Conservation (phyloP, 768 basidiomycete genomes). For the Lactarius hengduanensis region DNA sequence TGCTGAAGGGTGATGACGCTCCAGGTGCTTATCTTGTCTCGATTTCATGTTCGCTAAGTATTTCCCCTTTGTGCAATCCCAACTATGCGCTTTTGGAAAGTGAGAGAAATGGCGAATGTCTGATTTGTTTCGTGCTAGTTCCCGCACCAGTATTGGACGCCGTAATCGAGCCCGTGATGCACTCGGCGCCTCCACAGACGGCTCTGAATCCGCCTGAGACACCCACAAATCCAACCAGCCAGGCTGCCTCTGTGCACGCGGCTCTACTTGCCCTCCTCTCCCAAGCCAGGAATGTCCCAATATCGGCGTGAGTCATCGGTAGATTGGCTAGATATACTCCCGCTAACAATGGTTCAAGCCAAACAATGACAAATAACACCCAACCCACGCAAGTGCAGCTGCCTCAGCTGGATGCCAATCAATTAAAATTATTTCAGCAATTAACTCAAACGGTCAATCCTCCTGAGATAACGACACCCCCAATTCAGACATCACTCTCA, state of each 20-base stretch:
- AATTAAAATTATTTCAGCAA: constrained; percentile 74
- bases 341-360: constrained; percentile 40
- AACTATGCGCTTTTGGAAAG: constrained; percentile 50
- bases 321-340: constrained; percentile 6
- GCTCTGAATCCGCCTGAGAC: constrained; percentile 32
- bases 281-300: constrained; percentile 54
- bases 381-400: constrained; percentile 36
- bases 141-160: constrained; percentile 27
- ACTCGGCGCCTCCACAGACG: constrained; percentile 26
- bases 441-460: constrained; percentile 58
- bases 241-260: constrained; percentile 51
- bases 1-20: constrained; percentile 58
- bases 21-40: constrained; percentile 85
- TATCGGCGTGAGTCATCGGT: constrained; percentile 40
- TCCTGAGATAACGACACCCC: constrained; percentile 25
- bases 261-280: constrained; percentile 67
- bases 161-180: constrained; percentile 26
- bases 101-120: constrained; percentile 56
- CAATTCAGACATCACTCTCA: constrained; percentile 30
- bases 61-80: constrained; percentile 64
- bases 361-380: constrained; percentile 58
- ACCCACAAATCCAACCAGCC: constrained; percentile 31
- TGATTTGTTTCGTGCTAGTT: constrained; percentile 44
- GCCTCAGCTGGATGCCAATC: constrained; percentile 48
- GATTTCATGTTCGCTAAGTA: constrained; percentile 79